phyloP scores from a whole-genome alignment of 73 alveolate genomes.

The Paramecium octaurelia region DNA sequence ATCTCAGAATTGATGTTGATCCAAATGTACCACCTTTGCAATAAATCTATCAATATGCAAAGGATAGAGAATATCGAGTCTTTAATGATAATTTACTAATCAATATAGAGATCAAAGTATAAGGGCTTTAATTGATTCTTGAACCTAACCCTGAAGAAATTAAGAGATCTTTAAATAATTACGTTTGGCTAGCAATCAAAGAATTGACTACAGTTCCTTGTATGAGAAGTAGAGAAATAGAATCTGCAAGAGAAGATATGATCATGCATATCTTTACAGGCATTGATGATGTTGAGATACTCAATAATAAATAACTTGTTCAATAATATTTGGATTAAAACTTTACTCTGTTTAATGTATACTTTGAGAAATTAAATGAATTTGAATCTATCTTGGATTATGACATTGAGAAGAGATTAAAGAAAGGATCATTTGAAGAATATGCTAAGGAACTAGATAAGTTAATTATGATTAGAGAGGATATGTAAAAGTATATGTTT shows the following conservation, averaged over 20 bases:
- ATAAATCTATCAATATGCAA: conserved; percentile 1
- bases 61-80: conserved; percentile 3
- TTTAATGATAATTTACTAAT: conserved; percentile 8
- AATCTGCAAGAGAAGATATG: conserved; percentile 36
- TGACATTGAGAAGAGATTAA: conserved; percentile 31
- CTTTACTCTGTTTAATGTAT: background rate
- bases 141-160: conserved; percentile 43
- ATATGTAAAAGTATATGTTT: conserved; percentile 45
- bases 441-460: conserved; percentile 48
- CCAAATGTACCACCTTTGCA: background rate
- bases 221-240: conserved; percentile 47
- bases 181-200: conserved; percentile 34
- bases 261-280: conserved; percentile 16
- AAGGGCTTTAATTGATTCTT: background rate
- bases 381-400: conserved; percentile 13
- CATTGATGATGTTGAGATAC: background rate
- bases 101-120: background rate
- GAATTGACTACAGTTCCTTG: conserved; percentile 48
- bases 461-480: conserved; percentile 8
- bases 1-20: background rate
- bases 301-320: background rate
- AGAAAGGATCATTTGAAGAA: conserved; percentile 49
- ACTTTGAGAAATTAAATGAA: conserved; percentile 25
- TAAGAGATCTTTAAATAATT: background rate
- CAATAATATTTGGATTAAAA: background rate